Evolutionary conservation across 495 filamentous ascomycete species (phyloP).

Genomic region (Aspergillus heteromorphus): DNA sequence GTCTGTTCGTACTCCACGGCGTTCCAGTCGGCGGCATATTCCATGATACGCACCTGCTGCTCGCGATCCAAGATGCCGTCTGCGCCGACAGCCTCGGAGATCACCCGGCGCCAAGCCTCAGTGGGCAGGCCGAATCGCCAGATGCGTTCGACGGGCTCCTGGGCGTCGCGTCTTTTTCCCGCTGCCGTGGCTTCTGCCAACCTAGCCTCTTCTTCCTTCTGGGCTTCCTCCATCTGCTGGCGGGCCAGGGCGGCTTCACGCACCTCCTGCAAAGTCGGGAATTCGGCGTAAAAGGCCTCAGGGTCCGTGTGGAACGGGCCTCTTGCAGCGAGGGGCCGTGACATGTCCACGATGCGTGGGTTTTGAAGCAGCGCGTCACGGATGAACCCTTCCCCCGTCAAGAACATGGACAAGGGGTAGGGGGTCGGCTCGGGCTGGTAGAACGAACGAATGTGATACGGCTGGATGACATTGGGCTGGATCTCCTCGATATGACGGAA

Average conservation of each 20-base stretch:
- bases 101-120: slow-evolving; percentile 29
- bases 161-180: not conserved
- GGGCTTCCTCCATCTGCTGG: not conserved
- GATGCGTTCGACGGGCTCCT: not conserved
- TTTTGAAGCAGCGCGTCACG: too few relatives aligned
- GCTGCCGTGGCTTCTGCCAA: not conserved
- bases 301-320: slow-evolving; percentile 15
- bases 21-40: slow-evolving; percentile 25
- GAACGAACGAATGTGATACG: not conserved
- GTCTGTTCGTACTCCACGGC: slow-evolving; percentile 18
- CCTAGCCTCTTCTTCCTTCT: too few relatives aligned
- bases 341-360: too few relatives aligned
- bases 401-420: too few relatives aligned
- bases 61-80: slow-evolving; percentile 27
- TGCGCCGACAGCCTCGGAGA: slow-evolving; percentile 25
- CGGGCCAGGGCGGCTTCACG: not conserved
- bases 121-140: slow-evolving; percentile 25
- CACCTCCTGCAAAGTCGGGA: slow-evolving; percentile 10
- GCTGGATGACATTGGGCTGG: too few relatives aligned
- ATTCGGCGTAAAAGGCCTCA: slow-evolving; percentile 12
- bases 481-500: slow-evolving; percentile 7
- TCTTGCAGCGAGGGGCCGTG: too few relatives aligned
- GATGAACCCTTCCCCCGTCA: too few relatives aligned
- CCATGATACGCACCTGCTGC: slow-evolving; percentile 28
- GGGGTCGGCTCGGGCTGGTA: too few relatives aligned